Evolutionary conservation across 1,284 basidiomycete genomes (phyloP).

Genomic region (Sparassis latifolia): DNA sequence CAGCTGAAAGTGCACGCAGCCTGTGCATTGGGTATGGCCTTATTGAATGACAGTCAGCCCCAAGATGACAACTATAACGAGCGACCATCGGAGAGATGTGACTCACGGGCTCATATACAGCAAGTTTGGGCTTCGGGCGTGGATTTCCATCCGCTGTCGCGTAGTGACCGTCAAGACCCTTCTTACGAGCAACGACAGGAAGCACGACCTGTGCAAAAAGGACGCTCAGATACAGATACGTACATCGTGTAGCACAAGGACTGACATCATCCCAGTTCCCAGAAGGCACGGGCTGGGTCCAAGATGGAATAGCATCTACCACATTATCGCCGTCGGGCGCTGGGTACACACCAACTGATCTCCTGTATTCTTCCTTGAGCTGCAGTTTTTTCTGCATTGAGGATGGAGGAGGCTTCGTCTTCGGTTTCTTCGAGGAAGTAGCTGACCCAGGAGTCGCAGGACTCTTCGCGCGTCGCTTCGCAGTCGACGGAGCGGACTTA

Average conservation of each 20-base stretch:
- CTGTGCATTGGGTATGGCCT: too few species aligned
- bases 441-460: slow-evolving; percentile 29
- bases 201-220: slow-evolving; percentile 42
- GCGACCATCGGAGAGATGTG: too few species aligned
- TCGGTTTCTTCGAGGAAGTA: slow-evolving; percentile 33
- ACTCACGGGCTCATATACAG: slow-evolving; percentile 44
- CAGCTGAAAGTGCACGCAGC: too few species aligned
- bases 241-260: background rate
- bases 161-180: slow-evolving; percentile 65
- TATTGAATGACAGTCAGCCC: too few species aligned
- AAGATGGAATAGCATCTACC: slow-evolving; percentile 65
- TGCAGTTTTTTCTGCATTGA: slow-evolving; percentile 17
- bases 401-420: slow-evolving; percentile 26
- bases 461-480: slow-evolving; percentile 39
- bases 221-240: background rate
- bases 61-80: too few species aligned
- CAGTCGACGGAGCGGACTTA: slow-evolving; percentile 10
- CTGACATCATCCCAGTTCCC: slow-evolving; percentile 78
- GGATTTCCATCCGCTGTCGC: slow-evolving; percentile 58
- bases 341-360: slow-evolving; percentile 60
- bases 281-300: slow-evolving; percentile 64
- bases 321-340: slow-evolving; percentile 44
- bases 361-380: slow-evolving; percentile 26
- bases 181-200: slow-evolving; percentile 77
- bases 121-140: slow-evolving; percentile 34